Percentiles rank a stretch among this genome's conserved stretches.
phyloP scores from a whole-genome alignment of 106 monocot genomes.

The Vanilla planifolia region DNA sequence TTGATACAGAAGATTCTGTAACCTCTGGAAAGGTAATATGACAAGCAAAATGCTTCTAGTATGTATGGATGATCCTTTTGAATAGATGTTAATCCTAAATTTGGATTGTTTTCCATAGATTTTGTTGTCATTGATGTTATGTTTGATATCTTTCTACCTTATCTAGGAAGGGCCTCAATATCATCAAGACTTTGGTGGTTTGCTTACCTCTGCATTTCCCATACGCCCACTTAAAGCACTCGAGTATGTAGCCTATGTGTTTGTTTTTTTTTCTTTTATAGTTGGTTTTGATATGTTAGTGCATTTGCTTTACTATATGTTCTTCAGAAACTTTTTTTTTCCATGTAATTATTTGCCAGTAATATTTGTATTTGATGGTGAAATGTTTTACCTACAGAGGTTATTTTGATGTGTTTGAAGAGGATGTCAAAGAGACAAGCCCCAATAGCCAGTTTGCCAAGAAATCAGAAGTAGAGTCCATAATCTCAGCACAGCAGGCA shows the following conservation, averaged over 20 bases:
- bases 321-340: background rate
- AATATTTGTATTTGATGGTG: background rate
- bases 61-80: background rate
- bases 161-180: slow-evolving; percentile 54
- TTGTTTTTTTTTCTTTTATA: background rate
- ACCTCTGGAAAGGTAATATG: slow-evolving; percentile 38
- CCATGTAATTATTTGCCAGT: background rate
- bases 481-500: slow-evolving; percentile 15
- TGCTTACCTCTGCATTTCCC: slow-evolving; percentile 69
- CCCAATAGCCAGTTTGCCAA: slow-evolving; percentile 22
- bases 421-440: slow-evolving; percentile 31
- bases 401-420: slow-evolving; percentile 90
- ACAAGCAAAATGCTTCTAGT: background rate
- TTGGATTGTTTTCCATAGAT: background rate
- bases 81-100: background rate
- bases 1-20: slow-evolving; percentile 9
- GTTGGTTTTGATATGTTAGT: background rate
- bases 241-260: slow-evolving; percentile 30
- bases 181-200: slow-evolving; percentile 54
- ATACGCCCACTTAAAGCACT: slow-evolving; percentile 74
- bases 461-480: slow-evolving; percentile 19
- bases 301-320: background rate
- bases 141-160: slow-evolving; percentile 11
- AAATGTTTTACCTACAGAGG: slow-evolving; percentile 33
- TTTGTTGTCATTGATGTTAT: background rate